Evolutionary conservation across 345 rosid genomes (phyloP), one percentile per base, ranked within the genome.

Genomic region (Draba incana): DNA sequence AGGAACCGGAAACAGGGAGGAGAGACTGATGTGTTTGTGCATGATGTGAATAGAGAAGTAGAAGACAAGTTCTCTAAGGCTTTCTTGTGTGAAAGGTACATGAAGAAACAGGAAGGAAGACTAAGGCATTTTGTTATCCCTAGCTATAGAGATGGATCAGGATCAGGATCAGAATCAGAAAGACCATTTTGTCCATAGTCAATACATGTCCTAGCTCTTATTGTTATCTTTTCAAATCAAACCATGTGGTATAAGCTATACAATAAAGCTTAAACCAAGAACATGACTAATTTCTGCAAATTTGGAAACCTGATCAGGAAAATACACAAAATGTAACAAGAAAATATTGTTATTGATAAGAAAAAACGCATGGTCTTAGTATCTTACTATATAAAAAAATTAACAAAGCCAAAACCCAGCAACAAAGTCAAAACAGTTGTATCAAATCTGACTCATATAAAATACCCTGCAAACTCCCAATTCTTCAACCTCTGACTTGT

Each of bases 121-220:
- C 61, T 88, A 25, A 84, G 99, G 83, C 98, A 91, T 68, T 91
- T 94, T 64, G 80, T 70, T 38, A 87, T 91, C 64, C 99, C 96
- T 41, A 90, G 93, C 77, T 86, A 85, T 68, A 83, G 64, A 64
- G 79, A 75, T 77, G 84, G 57, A 16, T 41, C 55, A 50, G 43
- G 57, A 16, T 41, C 55, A 50, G 43, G 38, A 16, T 63, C 64
- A 56, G 70, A 73, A 66, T 58, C 62, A 13, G 72, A 61, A 31
- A 79, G 77, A 75, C 81, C 85, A 12, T 92, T 90, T 75, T 90
- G 98, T 72, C 96, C 93, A 3, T 74, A 79, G 75, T 80, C 4
- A 23, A 14, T n/a, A 23, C 11, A 51, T 51, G 41, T 69, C 33
- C 47, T 25, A 25, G 13, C 16, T 14, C 52, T 60, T 20, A 11